Conservation (phyloP, 495 filamentous ascomycete species). For the Copromyces sp. region DNA sequence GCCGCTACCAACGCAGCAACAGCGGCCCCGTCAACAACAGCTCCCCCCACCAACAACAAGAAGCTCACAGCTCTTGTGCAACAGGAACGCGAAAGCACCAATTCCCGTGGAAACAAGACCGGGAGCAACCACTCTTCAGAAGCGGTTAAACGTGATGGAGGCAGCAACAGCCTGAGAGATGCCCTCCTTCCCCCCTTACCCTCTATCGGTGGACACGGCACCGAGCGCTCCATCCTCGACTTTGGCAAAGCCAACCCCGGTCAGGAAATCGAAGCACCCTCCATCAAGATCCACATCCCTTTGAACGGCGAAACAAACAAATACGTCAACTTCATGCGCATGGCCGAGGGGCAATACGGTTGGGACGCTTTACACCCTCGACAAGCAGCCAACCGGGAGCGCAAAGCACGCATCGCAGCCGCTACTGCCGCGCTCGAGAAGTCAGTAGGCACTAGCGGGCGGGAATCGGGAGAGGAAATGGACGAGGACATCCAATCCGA, state of each 20-base stretch:
- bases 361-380: conserved; percentile 89
- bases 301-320: conserved; percentile 67
- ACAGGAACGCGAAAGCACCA: conserved; percentile 22
- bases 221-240: conserved; percentile 40
- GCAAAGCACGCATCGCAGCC: conserved; percentile 71
- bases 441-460: conserved; percentile 60
- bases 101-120: conserved; percentile 25
- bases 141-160: conserved; percentile 12
- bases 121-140: conserved; percentile 31
- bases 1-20: conserved; percentile 5
- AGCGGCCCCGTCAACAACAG: conserved; percentile 2
- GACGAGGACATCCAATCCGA: conserved; percentile 52
- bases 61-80: conserved; percentile 24
- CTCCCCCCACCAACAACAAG: conserved; percentile 16
- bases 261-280: conserved; percentile 51
- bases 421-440: conserved; percentile 73
- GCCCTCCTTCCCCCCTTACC: conserved; percentile 25
- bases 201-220: conserved; percentile 4
- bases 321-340: conserved; percentile 87
- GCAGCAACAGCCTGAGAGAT: conserved; percentile 29
- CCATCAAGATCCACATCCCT: conserved; percentile 74
- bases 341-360: conserved; percentile 88
- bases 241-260: conserved; percentile 39
- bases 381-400: conserved; percentile 70
- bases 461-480: conserved; percentile 66